Conservation (phyloP, 2,329 filamentous ascomycete species). For the Hirsutella rhossiliensis region DNA sequence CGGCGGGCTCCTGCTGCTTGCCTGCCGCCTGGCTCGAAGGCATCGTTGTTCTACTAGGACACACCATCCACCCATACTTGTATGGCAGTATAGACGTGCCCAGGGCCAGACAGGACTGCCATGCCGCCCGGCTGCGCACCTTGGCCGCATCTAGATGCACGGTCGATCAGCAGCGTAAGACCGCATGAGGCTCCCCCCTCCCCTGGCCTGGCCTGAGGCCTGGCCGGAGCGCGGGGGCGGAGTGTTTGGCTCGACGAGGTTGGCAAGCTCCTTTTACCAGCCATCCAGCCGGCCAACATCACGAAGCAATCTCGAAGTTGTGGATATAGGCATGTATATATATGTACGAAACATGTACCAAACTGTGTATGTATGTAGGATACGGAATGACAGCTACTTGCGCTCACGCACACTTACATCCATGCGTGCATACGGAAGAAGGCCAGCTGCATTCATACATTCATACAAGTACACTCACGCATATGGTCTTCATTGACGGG, state of each 20-base stretch:
- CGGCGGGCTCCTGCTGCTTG: too few relatives aligned
- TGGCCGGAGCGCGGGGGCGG: background rate
- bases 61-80: too few relatives aligned
- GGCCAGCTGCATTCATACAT: too few relatives aligned
- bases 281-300: too few relatives aligned
- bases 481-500: too few relatives aligned
- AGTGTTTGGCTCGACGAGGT: background rate
- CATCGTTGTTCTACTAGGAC: too few relatives aligned
- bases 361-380: too few relatives aligned
- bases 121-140: background rate
- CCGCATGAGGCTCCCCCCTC: constrained; percentile 4
- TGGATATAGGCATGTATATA: background rate
- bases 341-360: background rate
- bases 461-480: background rate
- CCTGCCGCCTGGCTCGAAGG: too few relatives aligned
- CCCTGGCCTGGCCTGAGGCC: background rate
- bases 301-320: too few relatives aligned
- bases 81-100: too few relatives aligned
- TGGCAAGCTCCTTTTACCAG: too few relatives aligned
- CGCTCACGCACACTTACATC: background rate
- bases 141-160: constrained; percentile 6
- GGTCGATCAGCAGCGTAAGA: constrained; percentile 13
- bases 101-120: background rate
- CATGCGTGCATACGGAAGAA: background rate
- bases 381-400: too few relatives aligned